Evolutionary conservation across 2,329 filamentous ascomycete genomes (phyloP).

Genomic region (Thielaviopsis ethacetica): DNA sequence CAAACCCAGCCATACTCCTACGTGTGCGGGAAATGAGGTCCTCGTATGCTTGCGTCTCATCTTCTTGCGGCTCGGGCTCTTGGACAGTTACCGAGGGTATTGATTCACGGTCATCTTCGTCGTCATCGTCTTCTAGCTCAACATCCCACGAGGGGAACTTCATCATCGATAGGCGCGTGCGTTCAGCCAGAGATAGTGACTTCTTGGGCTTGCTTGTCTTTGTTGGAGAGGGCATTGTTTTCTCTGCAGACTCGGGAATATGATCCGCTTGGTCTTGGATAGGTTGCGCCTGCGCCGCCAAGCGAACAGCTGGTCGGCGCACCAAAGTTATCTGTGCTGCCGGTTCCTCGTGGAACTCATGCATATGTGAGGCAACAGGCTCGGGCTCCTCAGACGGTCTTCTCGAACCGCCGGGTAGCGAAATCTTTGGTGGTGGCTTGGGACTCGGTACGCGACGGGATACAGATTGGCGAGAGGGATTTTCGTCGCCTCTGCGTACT

Average conservation of each 20-base stretch:
- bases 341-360: not conserved
- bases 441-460: conserved; percentile 3
- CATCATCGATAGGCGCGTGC: conserved; percentile 69
- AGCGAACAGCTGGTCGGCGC: not conserved
- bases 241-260: conserved; percentile 38
- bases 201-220: conserved; percentile 34
- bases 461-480: not conserved
- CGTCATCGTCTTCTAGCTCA: conserved; percentile 17
- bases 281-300: conserved; percentile 14
- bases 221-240: conserved; percentile 39
- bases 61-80: conserved; percentile 9
- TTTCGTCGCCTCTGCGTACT: conserved; percentile 9
- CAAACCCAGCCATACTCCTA: conserved; percentile 45
- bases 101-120: conserved; percentile 16
- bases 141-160: conserved; percentile 27
- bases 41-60: conserved; percentile 21
- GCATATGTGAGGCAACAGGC: not conserved
- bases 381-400: not conserved
- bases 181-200: conserved; percentile 52
- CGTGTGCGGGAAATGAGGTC: conserved; percentile 42
- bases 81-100: conserved; percentile 12
- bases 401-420: not conserved
- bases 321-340: not conserved
- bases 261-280: conserved; percentile 37
- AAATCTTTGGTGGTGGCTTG: conserved; percentile 2